phyloP scores from a whole-genome alignment of 2,329 filamentous ascomycete species.

The Xylariaceae sp. region DNA sequence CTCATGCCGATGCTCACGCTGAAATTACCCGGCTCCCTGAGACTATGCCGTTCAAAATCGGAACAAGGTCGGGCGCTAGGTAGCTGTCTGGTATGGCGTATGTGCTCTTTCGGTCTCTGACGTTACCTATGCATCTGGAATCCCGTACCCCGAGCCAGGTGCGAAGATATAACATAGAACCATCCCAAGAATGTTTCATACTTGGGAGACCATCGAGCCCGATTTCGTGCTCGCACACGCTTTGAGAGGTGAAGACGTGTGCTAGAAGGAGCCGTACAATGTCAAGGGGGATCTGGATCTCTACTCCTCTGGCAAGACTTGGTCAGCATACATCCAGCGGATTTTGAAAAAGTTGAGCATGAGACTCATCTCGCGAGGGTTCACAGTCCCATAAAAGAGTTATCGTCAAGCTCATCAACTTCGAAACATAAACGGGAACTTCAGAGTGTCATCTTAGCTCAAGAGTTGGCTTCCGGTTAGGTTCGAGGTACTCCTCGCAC shows the following conservation, averaged over 20 bases:
- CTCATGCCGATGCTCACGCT: too few relatives aligned
- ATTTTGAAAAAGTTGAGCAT: too few relatives aligned
- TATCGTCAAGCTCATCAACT: too few relatives aligned
- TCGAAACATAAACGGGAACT: too few relatives aligned
- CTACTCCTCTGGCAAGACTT: neutral
- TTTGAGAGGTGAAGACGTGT: conserved; percentile 9
- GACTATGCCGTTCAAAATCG: neutral
- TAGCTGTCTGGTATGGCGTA: neutral
- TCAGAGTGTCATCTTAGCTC: too few relatives aligned
- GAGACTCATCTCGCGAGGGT: too few relatives aligned
- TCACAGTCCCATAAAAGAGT: too few relatives aligned
- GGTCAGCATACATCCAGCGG: neutral
- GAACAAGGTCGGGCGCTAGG: neutral
- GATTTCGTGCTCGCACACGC: conserved; percentile 12
- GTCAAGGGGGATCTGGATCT: conserved; percentile 9
- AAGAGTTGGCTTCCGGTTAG: too few relatives aligned
- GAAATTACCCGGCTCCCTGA: too few relatives aligned
- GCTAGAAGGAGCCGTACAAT: conserved; percentile 5
- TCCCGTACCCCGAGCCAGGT: too few relatives aligned
- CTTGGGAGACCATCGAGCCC: conserved; percentile 10
- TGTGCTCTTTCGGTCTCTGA: neutral
- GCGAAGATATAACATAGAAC: too few relatives aligned
- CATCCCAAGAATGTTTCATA: conserved; percentile 6
- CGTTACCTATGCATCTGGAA: neutral
- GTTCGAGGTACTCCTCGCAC: too few relatives aligned